Evolutionary conservation across 2,329 filamentous ascomycete species (phyloP), one percentile per base, ranked within the genome.

Genomic region (Ascochyta rabiei): DNA sequence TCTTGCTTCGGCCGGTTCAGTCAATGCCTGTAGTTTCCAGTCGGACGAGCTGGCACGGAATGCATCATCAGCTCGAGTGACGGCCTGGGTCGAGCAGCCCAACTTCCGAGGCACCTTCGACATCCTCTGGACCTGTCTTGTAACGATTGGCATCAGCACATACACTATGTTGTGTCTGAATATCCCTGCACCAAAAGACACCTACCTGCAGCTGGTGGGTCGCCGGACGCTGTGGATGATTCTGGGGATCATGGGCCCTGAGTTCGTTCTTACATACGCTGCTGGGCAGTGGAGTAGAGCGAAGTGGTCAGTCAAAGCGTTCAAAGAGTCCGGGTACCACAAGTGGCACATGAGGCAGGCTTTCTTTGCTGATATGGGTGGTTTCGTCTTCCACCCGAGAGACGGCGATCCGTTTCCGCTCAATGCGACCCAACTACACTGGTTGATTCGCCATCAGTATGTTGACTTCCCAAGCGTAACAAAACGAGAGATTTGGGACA

Each of bases 321-420:
- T 60, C 41, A 44, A 37, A 19, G 46, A 53, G 12, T 16, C 23
- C 4, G 43, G 50, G n/a, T 30, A 53, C 13, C 15, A 43, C 4
- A 42, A 61, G n/a, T 61, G 57, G 57, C 50, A 54, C 18, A 57
- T 60, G 40, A 46, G 46, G 24, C 60, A 61, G 34, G 46, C 49
- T 1, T 61, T 60, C 28, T 61, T 61, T 38, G 56, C 56, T 2
- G 53, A 49, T 2, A 64, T 64, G 62, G 57, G 62, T 24, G 56
- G 60, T 9, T 59, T 64, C 33, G 28, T 56, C 12, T 46, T 61
- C 10, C 39, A 54, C 31, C 21, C 57, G 1, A 31, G 39, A 18
- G 49, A 59, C n/a, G 23, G 39, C 13, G 26, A 40, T 8, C 23
- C 42, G 1, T 59, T 56, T 6, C 57, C 57, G 5, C 16, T 59